Base-by-base conservation (phyloP, 2,329 filamentous ascomycete species). In the Thelonectria rubi region DNA sequence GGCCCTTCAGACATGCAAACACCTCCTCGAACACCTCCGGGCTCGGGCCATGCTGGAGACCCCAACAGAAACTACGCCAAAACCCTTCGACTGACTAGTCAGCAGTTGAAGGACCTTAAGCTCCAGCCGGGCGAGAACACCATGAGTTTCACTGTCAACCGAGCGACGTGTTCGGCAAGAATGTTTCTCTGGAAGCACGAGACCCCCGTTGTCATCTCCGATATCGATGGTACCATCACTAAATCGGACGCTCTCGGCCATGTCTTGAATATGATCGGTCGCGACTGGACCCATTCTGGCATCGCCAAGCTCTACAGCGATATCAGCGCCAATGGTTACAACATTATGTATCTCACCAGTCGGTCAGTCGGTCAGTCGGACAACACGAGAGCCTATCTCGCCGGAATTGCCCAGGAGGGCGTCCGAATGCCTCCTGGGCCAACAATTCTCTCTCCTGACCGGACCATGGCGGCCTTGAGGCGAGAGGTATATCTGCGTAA, bases 151-250 rank as follows among this genome's bases (percentile, higher is more conserved):
- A 98, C 92, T 3, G 95, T 99, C 63, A 98, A 98, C 76, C 86
- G 92, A 65, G 94, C 95, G 6, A 97, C 93, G 0, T 99, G 95
- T 78, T 88, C 88, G 53, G 95, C 94, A 14, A 91, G 88, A 70
- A 96, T 99, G 89, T 99, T 93, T 75, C 86, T 97, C 62, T 99
- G 95, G 96, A 90, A 88, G 67, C 88, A 94, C 72, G 91, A 96
- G 71, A 91, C 91, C 0, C 96, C 95, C 0, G 94, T 99, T 58
- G 94, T 99, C 49, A 97, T 99, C 65, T 98, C 94, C 1, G 95
- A 99, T 76, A 98, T 99, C 72, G 95, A 99, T 77, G 95, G 95
- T 53, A 99, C 95, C 20, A 99, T 99, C 72, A 99, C 95, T 61
- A 99, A 99, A 80, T 97, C 94, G 3, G 94, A 97, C 78, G 94